A percentile compares a stretch with the other conserved stretches of the same genome.
Evolutionary conservation across 169 alveolate species (phyloP).

Genomic region (Cryptosporidium ryanae): DNA sequence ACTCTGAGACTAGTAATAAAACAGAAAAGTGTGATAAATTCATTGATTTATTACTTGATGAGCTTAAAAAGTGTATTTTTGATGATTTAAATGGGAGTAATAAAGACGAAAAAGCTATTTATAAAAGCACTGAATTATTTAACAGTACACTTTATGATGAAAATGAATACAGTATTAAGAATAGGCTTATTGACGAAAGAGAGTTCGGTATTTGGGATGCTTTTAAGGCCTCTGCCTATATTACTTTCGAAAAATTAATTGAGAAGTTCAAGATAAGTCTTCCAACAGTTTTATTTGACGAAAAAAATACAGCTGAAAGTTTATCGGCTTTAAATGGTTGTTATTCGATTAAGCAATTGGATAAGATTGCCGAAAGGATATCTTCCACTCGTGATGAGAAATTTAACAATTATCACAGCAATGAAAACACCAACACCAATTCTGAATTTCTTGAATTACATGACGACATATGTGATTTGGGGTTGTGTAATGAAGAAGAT

Average conservation of each 20-base stretch:
- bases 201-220: slow-evolving; percentile 68
- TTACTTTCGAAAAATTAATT: slow-evolving; percentile 17
- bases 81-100: background rate
- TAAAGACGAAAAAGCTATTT: background rate
- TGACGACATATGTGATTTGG: slow-evolving; percentile 48
- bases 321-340: slow-evolving; percentile 18
- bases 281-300: background rate
- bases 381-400: background rate
- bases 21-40: slow-evolving; percentile 2
- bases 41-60: slow-evolving; percentile 7
- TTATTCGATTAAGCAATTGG: slow-evolving; percentile 43
- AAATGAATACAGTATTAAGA: slow-evolving; percentile 4
- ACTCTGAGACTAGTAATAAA: background rate
- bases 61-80: slow-evolving; percentile 5
- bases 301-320: background rate
- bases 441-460: background rate
- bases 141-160: background rate
- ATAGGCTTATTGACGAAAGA: slow-evolving; percentile 3
- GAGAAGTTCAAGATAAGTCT: slow-evolving; percentile 4
- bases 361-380: slow-evolving; percentile 47
- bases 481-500: background rate
- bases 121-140: no score
- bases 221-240: slow-evolving; percentile 44
- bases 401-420: background rate
- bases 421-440: background rate